Evolutionary conservation across 805 yeast species (phyloP), one percentile per base, ranked within the genome.

Genomic region (Sungouiozyma ichnusensis): DNA sequence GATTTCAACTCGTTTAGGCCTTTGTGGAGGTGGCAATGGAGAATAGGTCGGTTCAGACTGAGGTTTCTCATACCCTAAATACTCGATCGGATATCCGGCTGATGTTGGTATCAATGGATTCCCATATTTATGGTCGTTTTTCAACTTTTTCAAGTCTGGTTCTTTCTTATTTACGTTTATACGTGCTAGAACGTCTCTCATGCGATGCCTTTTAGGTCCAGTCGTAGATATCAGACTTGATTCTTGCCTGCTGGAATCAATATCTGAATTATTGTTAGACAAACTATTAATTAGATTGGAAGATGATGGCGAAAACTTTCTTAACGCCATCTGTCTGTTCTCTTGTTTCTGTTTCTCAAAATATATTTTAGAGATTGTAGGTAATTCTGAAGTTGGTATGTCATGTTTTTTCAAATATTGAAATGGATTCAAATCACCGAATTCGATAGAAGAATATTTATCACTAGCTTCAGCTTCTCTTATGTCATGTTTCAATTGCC

Each of bases 381-480:
- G 67, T 37, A 66, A 50, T 29, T 66, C 71, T 17, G 48, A 48
- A 2, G 67, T 51, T 2, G 70, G 66, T 13, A 66, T 44, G 34
- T 62, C 59, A 43, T 65, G 52, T 47, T 59, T 58, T 43, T 58
- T 64, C 16, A 63, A 48, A 45, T 64, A 67, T 46, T 66, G 69
- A 33, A 64, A 63, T 8, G 71, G 71, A 44, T 66, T 67, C 40
- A 66, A 48, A 5, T 63, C 64, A 36, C 64, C 66, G 50, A 66
- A 64, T 16, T 65, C 64, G 35, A 57, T 51, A 2, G 38, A 37
- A 3, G 48, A 42, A 38, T 52, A 52, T 38, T 52, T 45, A 29
- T 41, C 40, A 5, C 19, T 9, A 15, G 34, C 29, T 13, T 20
- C 33, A 15, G 14, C 6, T 15, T 16, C 33, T 5, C 11, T 6